Evolutionary conservation across 1,284 basidiomycete species (phyloP).

Genomic region (Apiotrichum gracile): DNA sequence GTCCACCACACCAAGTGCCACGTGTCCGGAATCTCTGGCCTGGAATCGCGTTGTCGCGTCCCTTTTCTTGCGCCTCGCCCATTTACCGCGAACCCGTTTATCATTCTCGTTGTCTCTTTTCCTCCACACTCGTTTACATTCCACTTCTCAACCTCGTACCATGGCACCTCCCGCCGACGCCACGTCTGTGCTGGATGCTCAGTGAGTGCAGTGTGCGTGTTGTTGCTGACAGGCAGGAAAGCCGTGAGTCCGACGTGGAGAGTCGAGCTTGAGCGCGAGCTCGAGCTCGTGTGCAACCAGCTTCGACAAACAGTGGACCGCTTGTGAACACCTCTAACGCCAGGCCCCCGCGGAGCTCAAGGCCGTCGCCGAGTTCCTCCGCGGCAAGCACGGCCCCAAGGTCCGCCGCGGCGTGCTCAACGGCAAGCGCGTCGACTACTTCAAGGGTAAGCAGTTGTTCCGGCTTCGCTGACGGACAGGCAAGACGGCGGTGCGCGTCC

Average conservation of each 20-base stretch:
- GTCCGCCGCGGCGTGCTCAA: slow-evolving; percentile 81
- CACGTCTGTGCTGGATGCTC: slow-evolving; percentile 15
- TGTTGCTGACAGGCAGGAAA: slow-evolving; percentile 9
- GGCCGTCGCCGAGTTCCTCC: slow-evolving; percentile 75
- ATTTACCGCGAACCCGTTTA: too few relatives aligned
- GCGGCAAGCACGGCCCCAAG: slow-evolving; percentile 82
- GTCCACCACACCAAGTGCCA: too few relatives aligned
- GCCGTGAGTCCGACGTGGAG: slow-evolving; percentile 6
- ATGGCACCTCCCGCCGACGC: slow-evolving; percentile 16
- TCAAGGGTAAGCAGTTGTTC: slow-evolving; percentile 68
- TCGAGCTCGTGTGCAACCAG: too few relatives aligned
- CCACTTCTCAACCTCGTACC: not conserved
- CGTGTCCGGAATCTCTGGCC: too few relatives aligned
- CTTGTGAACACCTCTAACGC: not conserved
- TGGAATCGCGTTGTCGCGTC: too few relatives aligned
- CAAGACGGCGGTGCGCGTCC: slow-evolving; percentile 83
- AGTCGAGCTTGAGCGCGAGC: too few relatives aligned
- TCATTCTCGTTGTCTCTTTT: not conserved
- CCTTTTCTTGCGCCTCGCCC: too few relatives aligned
- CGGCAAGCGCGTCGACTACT: slow-evolving; percentile 94
- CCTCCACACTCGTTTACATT: not conserved
- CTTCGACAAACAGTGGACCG: not conserved
- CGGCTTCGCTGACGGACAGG: slow-evolving; percentile 51
- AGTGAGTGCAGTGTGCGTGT: slow-evolving; percentile 2
- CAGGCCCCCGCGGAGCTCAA: slow-evolving; percentile 66